Evolutionary conservation across 768 basidiomycete species (phyloP), one percentile per base, ranked within the genome.

Genomic region (Daedaleopsis sinensis): DNA sequence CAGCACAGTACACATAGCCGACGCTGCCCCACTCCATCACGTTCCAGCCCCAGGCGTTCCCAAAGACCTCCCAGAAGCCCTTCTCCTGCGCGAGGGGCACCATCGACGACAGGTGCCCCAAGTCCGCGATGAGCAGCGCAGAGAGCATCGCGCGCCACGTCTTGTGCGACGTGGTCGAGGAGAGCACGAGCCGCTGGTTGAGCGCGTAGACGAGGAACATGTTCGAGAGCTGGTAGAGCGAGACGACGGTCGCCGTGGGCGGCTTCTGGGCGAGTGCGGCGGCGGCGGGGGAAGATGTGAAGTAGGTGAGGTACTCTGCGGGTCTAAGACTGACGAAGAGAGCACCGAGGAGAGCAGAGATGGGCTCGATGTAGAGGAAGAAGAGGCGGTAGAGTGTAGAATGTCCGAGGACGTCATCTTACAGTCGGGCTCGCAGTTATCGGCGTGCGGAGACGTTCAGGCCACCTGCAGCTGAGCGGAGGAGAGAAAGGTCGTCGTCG

Each of bases 11-110:
- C 9, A 83, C 82, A 49, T 83, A 82, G 13, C 80, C 82, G n/a
- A 83, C 77, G 49, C 81, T 82, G 0, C 83, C 81, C 80, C 79
- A 83, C 23, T 74, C 72, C 82, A 83, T 82, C 54, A 80, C 80
- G 63, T 81, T 82, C 82, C 81, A 83, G 42, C 73, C 74, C 76
- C 74, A 74, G n/a, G 79, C 70, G 19, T 71, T 69, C 77, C 79
- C 77, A 63, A 77, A 83, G 21, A 80, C 76, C 12, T 74, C 75
- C 6, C 52, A 49, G 13, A 61, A 62, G 7, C 66, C 68, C 59
- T 66, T 68, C 60, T 68, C 68, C 38, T 35, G 57, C 19, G 79
- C 82, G 10, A 79, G 70, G 13, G 81, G 79, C 10, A 73, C 70
- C 78, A 82, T 80, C 39, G 77, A 79, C 36, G 72, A 60, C 11